A percentile compares a stretch with the other conserved stretches of the same genome.
Conservation (phyloP, 2,329 filamentous ascomycete genomes). For the Intubia oerlemansii region DNA sequence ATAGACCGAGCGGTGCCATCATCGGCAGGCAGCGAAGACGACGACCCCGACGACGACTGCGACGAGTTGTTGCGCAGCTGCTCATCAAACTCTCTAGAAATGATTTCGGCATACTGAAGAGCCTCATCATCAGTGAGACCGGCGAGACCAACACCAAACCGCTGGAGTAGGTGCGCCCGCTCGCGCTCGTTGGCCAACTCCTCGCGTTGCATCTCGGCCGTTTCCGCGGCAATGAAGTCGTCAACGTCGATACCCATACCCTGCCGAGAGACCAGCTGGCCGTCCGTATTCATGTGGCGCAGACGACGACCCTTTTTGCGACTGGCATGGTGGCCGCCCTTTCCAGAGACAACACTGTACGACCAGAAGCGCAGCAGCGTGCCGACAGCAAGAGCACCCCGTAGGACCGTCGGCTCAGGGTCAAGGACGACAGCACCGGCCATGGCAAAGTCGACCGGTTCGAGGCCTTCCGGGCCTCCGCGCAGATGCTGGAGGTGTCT, state of each 20-base stretch:
- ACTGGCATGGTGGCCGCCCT: conserved; percentile 45
- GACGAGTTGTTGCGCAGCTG: too few relatives aligned
- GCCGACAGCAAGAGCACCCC: conserved; percentile 73
- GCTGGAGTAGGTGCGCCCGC: conserved; percentile 45
- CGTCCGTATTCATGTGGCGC: conserved; percentile 41
- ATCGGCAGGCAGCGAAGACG: too few relatives aligned
- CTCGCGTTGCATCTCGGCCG: conserved; percentile 57
- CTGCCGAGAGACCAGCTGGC: conserved; percentile 23
- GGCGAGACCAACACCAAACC: conserved; percentile 66
- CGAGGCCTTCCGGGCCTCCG: conserved; percentile 15
- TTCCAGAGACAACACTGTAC: conserved; percentile 39
- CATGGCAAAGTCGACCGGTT: conserved; percentile 56
- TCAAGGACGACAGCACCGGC: conserved; percentile 73
- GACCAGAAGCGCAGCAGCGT: conserved; percentile 83
- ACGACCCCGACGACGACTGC: too few relatives aligned
- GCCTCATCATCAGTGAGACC: conserved; percentile 46
- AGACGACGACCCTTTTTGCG: conserved; percentile 66
- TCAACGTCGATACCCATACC: conserved; percentile 31
- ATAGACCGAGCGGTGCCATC: too few relatives aligned
- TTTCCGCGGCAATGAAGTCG: conserved; percentile 73
- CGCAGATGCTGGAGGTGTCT: conserved; percentile 39
- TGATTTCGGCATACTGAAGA: conserved; percentile 40
- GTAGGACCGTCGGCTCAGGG: conserved; percentile 64
- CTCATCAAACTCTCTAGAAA: conserved; percentile 39
- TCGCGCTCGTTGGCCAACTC: conserved; percentile 45